Base-by-base conservation (phyloP, 2,329 filamentous ascomycete species). In the Xylaria sp. region DNA sequence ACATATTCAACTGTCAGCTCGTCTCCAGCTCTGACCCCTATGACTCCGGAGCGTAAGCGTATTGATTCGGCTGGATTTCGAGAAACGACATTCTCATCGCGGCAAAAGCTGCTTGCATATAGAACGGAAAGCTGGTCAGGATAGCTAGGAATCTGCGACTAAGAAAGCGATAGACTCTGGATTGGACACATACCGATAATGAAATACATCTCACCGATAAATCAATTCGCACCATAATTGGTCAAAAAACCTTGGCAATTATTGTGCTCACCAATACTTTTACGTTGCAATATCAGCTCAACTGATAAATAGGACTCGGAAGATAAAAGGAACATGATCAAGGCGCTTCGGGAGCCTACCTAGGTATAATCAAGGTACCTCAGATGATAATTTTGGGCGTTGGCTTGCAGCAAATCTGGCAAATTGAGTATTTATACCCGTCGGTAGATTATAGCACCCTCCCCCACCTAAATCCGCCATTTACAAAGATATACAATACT, bases 71-170 rank as follows among this genome's bases (percentile, higher is more conserved):
- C 60, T 31, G 74, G 74, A 6, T 75, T 74, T 61, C 71, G 68
- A 38, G 72, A 74, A 48, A 73, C 70, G 59, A 75, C 74, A 11
- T 75, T 75, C 57, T 72, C 74, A 46, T 73, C 73, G 7, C 62
- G 72, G 38, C 74, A 75, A 63, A 75, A 73, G 63, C 46, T 68
- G 2, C 66, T 74, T 40, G 53, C 65, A 4, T 54, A 26, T 46
- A 68, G 59, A 66, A 46, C 65, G 44, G 70, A 70, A 17, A 71
- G 48, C 59, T 72, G 69, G 69, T 65, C 63, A 42, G 59, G 61
- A 66, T 67, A 60, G 58, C 17, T 13, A 23, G 9, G 31, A 40
- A 57, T 46, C 11, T 53, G 53, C 57, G 36, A 42, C 20, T 33
- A 40, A n/a, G 20, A 56, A 53, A 59, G 42, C 51, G 49, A 54